Conservation (phyloP, 768 basidiomycete species). For the Leccinum variicolor region DNA sequence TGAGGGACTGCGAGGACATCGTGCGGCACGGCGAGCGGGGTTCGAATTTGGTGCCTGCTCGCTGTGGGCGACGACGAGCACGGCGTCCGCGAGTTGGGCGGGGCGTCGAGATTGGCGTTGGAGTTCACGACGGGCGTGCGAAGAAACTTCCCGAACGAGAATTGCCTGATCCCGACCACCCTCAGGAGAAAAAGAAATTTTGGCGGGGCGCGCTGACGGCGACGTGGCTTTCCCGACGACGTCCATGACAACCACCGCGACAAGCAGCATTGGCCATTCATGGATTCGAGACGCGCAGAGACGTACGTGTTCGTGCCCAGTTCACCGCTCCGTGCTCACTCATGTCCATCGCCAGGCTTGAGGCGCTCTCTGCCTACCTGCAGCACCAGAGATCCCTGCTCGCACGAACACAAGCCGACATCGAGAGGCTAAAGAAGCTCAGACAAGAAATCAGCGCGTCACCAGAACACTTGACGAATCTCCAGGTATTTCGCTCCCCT, state of each 20-base stretch:
- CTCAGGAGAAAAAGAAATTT: constrained; percentile 22
- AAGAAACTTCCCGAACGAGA: constrained; percentile 18
- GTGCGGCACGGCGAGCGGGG: constrained; percentile 16
- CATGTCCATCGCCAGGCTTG: constrained; percentile 23
- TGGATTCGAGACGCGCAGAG: constrained; percentile 35
- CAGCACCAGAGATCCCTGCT: constrained; percentile 58
- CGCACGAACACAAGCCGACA: constrained; percentile 58
- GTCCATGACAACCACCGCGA: constrained; percentile 34
- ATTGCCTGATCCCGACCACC: neutral
- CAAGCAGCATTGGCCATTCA: constrained; percentile 17
- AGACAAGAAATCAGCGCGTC: constrained; percentile 36
- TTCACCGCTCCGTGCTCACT: neutral
- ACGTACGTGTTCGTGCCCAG: constrained; percentile 21
- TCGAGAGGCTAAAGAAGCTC: constrained; percentile 50
- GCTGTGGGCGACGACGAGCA: constrained; percentile 29
- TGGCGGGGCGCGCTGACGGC: constrained; percentile 15
- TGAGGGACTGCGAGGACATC: constrained; percentile 30
- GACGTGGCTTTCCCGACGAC: constrained; percentile 6
- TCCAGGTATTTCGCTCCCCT: constrained; percentile 31
- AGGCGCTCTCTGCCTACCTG: constrained; percentile 68
- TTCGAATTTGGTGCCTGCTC: constrained; percentile 20
- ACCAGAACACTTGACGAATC: constrained; percentile 32
- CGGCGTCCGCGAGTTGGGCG: constrained; percentile 8
- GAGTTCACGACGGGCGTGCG: constrained; percentile 17
- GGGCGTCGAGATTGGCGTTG: constrained; percentile 14